These are phyloP conservation scores for Ogataea siamensis DNA, from an alignment of 805 yeast species.

Conservation along the genomic window DNA sequence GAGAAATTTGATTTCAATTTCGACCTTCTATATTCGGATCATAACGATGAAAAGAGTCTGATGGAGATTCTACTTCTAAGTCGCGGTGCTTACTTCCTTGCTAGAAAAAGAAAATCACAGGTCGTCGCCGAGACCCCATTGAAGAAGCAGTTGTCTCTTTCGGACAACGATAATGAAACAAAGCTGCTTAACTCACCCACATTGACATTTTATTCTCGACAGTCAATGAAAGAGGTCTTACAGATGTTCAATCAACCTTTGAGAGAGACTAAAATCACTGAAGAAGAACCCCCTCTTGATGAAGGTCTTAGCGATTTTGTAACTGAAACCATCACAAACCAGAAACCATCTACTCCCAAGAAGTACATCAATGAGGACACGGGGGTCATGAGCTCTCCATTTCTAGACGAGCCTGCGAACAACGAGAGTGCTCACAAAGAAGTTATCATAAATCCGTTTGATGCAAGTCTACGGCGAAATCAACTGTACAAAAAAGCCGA, in stretches of 20 bases:
- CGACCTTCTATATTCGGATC: constrained; percentile 49
- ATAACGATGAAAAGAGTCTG: constrained; percentile 44
- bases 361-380: constrained; percentile 14
- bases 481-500: constrained; percentile 38
- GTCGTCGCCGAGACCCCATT: constrained; percentile 4
- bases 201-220: constrained; percentile 69
- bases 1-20: constrained; percentile 63
- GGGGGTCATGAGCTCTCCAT: constrained; percentile 45
- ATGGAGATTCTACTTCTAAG: constrained; percentile 58
- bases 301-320: constrained; percentile 38
- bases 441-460: constrained; percentile 40
- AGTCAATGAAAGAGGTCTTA: constrained; percentile 70
- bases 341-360: constrained; percentile 26
- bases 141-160: constrained; percentile 3
- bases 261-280: constrained; percentile 22
- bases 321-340: constrained; percentile 45
- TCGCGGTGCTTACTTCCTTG: constrained; percentile 32
- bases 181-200: constrained; percentile 63
- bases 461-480: constrained; percentile 36
- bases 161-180: constrained; percentile 18
- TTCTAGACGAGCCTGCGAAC: constrained; percentile 34
- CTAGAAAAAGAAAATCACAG: constrained; percentile 14
- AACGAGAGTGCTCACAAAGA: constrained; percentile 7
- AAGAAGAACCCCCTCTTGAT: constrained; percentile 16
- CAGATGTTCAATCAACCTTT: constrained; percentile 68